These are phyloP conservation scores for Pichia sp. DNA, from an alignment of 1,139 yeast genomes.

Conservation along the genomic window DNA sequence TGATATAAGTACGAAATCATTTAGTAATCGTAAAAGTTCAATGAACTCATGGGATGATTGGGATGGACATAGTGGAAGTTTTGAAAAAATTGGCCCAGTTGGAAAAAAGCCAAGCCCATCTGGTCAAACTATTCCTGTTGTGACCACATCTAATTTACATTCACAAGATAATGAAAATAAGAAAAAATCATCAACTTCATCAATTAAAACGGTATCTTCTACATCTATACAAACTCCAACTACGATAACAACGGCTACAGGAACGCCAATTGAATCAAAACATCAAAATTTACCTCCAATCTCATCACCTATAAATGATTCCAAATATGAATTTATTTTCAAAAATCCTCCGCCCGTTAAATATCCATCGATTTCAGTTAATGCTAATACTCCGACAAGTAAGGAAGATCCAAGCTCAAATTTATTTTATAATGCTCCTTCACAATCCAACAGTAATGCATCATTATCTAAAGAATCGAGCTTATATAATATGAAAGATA, in stretches of 20 bases:
- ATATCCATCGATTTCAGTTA: neutral
- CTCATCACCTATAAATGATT: neutral
- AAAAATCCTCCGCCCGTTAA: neutral
- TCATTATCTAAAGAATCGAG: neutral
- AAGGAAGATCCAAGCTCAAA: neutral
- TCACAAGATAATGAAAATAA: conserved; percentile 12
- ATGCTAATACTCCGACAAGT: no score
- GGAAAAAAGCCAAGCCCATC: conserved; percentile 29
- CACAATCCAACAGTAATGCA: neutral
- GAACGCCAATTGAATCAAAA: neutral
- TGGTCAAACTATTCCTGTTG: conserved; percentile 30
- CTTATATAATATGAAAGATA: neutral
- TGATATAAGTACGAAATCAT: conserved; percentile 1
- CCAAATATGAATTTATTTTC: neutral
- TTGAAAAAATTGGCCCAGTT: conserved; percentile 30
- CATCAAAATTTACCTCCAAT: neutral
- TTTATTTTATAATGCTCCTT: neutral
- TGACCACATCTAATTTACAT: conserved; percentile 27
- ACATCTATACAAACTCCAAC: neutral
- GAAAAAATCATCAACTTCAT: neutral
- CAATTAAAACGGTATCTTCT: neutral
- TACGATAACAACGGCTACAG: neutral
- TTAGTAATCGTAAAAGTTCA: conserved; percentile 7
- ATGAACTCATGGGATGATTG: conserved; percentile 10
- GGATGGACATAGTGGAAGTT: conserved; percentile 21